phyloP scores from a whole-genome alignment of 2,329 filamentous ascomycete species.

The Dissoconium aciculare region DNA sequence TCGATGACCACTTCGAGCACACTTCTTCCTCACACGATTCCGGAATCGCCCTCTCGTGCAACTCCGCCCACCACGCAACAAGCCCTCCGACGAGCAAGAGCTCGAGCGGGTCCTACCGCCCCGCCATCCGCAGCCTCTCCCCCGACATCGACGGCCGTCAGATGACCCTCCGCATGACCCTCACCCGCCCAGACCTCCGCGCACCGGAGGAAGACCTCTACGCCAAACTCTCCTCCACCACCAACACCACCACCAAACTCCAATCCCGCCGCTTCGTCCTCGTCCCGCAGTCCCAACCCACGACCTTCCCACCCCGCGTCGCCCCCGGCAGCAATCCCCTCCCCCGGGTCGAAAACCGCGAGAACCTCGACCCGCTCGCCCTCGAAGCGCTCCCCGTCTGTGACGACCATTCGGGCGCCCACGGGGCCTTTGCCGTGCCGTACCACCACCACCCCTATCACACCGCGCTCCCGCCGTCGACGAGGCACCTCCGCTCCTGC shows the following conservation, averaged over 20 bases:
- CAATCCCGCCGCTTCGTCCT: no score
- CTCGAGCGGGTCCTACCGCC: no score
- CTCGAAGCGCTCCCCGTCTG: conserved; percentile 36
- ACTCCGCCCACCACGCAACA: conserved; percentile 3
- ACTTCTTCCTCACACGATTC: conserved; percentile 25
- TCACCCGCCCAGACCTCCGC: conserved; percentile 77
- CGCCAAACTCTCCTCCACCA: no score
- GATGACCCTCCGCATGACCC: conserved; percentile 92
- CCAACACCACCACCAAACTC: no score
- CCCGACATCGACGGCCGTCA: conserved; percentile 39
- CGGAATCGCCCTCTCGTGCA: conserved; percentile 17
- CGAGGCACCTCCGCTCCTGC: no score
- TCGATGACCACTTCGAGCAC: conserved; percentile 14
- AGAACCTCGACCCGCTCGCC: conserved; percentile 38
- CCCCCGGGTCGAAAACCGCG: no score
- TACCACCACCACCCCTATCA: no score
- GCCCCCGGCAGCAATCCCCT: not conserved
- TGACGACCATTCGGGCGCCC: conserved; percentile 23
- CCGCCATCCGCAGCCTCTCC: conserved; percentile 26
- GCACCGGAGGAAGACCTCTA: conserved; percentile 59
- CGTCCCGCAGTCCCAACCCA: no score
- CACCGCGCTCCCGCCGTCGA: no score
- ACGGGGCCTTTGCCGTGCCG: conserved; percentile 31
- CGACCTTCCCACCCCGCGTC: no score
- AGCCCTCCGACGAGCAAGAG: conserved; percentile 1